Conservation (phyloP, 192 early-diverging fungal species). For the Linnemannia schmuckeri region DNA sequence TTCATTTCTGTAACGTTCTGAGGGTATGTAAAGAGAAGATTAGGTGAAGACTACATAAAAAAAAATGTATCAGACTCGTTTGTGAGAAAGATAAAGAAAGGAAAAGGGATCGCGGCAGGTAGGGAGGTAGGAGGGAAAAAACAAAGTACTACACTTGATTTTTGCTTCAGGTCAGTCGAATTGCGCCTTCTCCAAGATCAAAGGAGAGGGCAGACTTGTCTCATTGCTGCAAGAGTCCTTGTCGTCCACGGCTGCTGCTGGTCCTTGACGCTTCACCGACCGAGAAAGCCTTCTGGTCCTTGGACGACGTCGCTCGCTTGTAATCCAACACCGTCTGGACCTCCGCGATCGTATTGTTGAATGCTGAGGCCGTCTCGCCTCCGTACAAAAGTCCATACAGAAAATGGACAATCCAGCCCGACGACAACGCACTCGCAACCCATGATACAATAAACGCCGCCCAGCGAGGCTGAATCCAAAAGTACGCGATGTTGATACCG, state of each 20-base stretch:
- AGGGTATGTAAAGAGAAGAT: neutral
- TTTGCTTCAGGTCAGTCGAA: slow-evolving; percentile 23
- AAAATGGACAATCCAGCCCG: slow-evolving; percentile 42
- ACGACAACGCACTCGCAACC: slow-evolving; percentile 26
- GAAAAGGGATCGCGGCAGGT: no score
- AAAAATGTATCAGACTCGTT: neutral
- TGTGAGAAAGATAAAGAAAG: no score
- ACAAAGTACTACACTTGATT: neutral
- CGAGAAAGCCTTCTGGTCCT: neutral
- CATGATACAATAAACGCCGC: slow-evolving; percentile 28
- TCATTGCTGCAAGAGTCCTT: slow-evolving; percentile 36
- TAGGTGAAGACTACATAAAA: no score
- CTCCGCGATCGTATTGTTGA: slow-evolving; percentile 36
- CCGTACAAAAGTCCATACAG: slow-evolving; percentile 43
- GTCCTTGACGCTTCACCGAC: neutral
- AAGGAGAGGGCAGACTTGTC: slow-evolving; percentile 30
- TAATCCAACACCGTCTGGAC: slow-evolving; percentile 31
- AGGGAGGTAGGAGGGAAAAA: neutral
- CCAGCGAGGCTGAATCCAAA: slow-evolving; percentile 40
- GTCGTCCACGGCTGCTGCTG: slow-evolving; percentile 11
- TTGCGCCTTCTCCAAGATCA: slow-evolving; percentile 44
- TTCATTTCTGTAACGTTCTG: neutral
- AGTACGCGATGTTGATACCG: slow-evolving; percentile 21
- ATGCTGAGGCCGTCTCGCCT: slow-evolving; percentile 27
- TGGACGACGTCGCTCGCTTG: neutral